Percentiles rank a stretch among this genome's conserved stretches.
These are phyloP conservation scores for Lachnellula occidentalis DNA, from an alignment of 2,329 filamentous ascomycete genomes.

Conservation along the genomic window DNA sequence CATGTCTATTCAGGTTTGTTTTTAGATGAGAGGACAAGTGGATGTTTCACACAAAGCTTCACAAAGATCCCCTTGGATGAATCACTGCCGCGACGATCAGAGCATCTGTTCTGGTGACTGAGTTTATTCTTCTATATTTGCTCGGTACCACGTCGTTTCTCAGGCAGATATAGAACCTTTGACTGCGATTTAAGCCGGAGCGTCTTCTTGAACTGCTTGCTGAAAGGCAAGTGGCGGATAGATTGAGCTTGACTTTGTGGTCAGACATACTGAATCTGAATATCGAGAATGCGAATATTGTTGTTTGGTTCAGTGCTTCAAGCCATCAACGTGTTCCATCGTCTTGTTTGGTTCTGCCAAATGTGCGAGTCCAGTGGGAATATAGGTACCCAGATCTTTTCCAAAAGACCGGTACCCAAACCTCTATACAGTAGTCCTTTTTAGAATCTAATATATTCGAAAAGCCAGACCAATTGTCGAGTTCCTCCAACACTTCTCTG, in stretches of 20 bases:
- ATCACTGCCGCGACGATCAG: conserved; percentile 31
- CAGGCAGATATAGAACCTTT: conserved; percentile 62
- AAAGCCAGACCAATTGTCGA: neutral
- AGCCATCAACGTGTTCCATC: neutral
- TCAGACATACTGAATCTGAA: conserved; percentile 26
- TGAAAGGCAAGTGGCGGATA: conserved; percentile 80
- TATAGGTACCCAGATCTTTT: neutral
- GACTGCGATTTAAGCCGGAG: conserved; percentile 99
- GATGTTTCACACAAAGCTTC: conserved; percentile 6
- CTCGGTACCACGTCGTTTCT: conserved; percentile 72
- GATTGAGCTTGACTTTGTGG: conserved; percentile 89
- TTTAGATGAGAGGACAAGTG: neutral
- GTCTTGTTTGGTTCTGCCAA: neutral
- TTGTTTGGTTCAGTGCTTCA: neutral
- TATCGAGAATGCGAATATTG: neutral
- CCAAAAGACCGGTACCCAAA: neutral
- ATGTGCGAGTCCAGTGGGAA: neutral
- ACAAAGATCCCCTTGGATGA: neutral
- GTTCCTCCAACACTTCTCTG: neutral
- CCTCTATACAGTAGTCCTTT: neutral
- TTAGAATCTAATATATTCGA: neutral
- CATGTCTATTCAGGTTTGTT: conserved; percentile 3
- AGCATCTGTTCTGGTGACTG: conserved; percentile 50
- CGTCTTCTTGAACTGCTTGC: conserved; percentile 75
- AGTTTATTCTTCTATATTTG: conserved; percentile 57